Percentiles rank a stretch among this genome's conserved stretches.
phyloP scores from a whole-genome alignment of 164 flowering plant genomes.

The Magnolia sinica region DNA sequence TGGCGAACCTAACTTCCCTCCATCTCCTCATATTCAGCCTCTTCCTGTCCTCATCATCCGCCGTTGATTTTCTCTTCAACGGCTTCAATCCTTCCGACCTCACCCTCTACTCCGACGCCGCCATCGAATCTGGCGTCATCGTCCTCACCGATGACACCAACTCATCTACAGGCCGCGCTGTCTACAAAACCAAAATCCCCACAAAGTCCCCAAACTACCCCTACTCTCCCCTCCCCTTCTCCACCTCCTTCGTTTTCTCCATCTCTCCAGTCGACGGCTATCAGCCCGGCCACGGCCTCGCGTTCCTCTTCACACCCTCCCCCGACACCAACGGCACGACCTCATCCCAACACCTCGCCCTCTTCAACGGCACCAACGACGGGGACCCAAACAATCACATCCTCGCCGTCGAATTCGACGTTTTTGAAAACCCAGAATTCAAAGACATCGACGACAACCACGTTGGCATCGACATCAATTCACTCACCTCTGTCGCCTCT shows the following conservation, averaged over 20 bases:
- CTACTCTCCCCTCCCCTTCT: slow-evolving; percentile 23
- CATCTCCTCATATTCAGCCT: neutral
- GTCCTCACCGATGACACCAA: slow-evolving; percentile 25
- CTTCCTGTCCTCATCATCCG: neutral
- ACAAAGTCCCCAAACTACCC: slow-evolving; percentile 19
- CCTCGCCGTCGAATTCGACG: slow-evolving; percentile 18
- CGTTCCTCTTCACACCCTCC: slow-evolving; percentile 30
- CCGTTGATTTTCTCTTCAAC: slow-evolving; percentile 28
- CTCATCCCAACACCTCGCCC: slow-evolving; percentile 23
- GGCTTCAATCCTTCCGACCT: slow-evolving; percentile 26
- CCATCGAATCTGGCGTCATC: slow-evolving; percentile 20
- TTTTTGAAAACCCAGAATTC: slow-evolving; percentile 11
- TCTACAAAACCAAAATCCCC: slow-evolving; percentile 27
- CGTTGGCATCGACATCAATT: slow-evolving; percentile 16
- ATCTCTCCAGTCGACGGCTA: slow-evolving; percentile 15
- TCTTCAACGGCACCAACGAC: slow-evolving; percentile 16
- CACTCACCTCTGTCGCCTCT: slow-evolving; percentile 3
- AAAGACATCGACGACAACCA: slow-evolving; percentile 12
- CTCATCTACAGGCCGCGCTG: slow-evolving; percentile 30
- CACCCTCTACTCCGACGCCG: slow-evolving; percentile 14
- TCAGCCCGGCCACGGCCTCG: slow-evolving; percentile 35
- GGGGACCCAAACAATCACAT: slow-evolving; percentile 10
- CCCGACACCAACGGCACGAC: slow-evolving; percentile 18
- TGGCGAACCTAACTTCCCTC: neutral
- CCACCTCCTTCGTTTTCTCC: slow-evolving; percentile 43